Evolutionary conservation across 2,329 filamentous ascomycete genomes (phyloP).

Genomic region (Phoma sp.): DNA sequence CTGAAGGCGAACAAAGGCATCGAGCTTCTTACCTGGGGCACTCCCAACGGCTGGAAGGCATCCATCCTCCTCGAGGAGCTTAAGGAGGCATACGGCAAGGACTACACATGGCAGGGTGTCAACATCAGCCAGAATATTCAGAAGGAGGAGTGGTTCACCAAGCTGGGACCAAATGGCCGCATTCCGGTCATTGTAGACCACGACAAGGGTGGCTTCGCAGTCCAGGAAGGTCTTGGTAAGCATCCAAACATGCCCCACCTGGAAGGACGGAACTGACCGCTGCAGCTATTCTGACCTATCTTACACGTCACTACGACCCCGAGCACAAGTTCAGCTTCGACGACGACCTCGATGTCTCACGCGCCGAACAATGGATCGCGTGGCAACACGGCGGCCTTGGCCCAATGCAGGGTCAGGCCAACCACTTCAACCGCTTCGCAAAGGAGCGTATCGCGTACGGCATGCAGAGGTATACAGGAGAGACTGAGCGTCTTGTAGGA

Average conservation of each 20-base stretch:
- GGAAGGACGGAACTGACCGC: constrained; percentile 11
- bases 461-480: constrained; percentile 55
- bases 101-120: constrained; percentile 66
- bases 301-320: constrained; percentile 55
- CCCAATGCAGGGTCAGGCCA: constrained; percentile 53
- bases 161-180: constrained; percentile 68
- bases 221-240: constrained; percentile 52
- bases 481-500: constrained; percentile 55
- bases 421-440: constrained; percentile 51
- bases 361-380: constrained; percentile 67
- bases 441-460: constrained; percentile 54
- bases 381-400: constrained; percentile 60
- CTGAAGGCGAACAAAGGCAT: constrained; percentile 68
- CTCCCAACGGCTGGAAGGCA: constrained; percentile 60
- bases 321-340: constrained; percentile 56
- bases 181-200: constrained; percentile 72
- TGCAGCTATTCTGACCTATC: constrained; percentile 52
- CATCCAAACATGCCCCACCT: neutral
- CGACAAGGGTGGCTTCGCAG: constrained; percentile 64
- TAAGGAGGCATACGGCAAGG: constrained; percentile 66
- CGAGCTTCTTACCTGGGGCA: constrained; percentile 66
- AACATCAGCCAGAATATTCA: constrained; percentile 67
- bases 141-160: constrained; percentile 71
- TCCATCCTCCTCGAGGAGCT: constrained; percentile 70
- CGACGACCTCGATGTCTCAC: constrained; percentile 54